A percentile compares a stretch with the other conserved stretches of the same genome.
Conservation (phyloP, 208 protist genomes). For the Angomonas ambiguus region DNA sequence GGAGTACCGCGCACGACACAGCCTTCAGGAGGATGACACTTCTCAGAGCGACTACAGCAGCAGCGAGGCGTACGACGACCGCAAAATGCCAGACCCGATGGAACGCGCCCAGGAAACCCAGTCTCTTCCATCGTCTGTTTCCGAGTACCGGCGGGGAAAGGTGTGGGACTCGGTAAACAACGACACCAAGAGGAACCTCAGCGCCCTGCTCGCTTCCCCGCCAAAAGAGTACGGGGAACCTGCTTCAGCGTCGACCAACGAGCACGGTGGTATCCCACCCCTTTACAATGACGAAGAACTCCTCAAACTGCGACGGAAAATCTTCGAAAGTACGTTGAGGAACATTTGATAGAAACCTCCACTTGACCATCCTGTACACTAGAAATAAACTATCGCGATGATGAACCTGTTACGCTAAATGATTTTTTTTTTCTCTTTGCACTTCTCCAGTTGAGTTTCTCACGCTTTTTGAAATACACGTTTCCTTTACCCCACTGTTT, state of each 20-base stretch:
- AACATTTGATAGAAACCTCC: background rate
- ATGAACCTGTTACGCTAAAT: too few relatives aligned
- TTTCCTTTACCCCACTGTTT: too few relatives aligned
- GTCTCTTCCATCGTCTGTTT: background rate
- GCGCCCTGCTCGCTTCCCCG: background rate
- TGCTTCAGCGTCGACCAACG: too few relatives aligned
- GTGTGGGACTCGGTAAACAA: background rate
- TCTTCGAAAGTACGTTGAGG: background rate
- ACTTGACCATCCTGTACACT: background rate
- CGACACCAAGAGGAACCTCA: background rate
- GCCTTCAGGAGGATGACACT: background rate
- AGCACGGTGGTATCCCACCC: background rate
- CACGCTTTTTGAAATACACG: too few relatives aligned
- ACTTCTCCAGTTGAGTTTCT: too few relatives aligned
- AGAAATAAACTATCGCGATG: too few relatives aligned
- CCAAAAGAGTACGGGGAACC: background rate
- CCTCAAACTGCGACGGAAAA: background rate
- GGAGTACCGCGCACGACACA: background rate
- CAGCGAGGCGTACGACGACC: too few relatives aligned
- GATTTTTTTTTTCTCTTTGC: slow-evolving; percentile 6
- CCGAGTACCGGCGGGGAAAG: background rate
- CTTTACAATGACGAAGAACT: background rate
- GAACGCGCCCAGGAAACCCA: too few relatives aligned
- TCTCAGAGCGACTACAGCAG: background rate
- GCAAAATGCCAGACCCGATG: too few relatives aligned